A percentile compares a stretch with the other conserved stretches of the same genome.
Evolutionary conservation across 106 monocot species (phyloP).

Genomic region (Vanilla planifolia): DNA sequence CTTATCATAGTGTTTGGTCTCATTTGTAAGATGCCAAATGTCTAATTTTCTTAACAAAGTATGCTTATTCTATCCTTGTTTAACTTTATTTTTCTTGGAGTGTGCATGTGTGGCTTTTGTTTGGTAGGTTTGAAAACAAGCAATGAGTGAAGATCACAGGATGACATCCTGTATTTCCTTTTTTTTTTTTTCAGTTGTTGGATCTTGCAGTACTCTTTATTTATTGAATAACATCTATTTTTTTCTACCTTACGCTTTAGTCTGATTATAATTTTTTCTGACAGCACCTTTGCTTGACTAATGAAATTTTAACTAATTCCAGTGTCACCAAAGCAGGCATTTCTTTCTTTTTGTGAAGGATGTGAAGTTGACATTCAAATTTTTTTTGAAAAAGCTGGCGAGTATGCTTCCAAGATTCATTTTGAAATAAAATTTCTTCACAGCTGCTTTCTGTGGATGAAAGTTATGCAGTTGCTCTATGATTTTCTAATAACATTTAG

Average conservation of each 20-base stretch:
- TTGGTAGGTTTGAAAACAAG: too few species aligned
- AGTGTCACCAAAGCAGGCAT: slow-evolving; percentile 48
- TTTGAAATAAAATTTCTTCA: background rate
- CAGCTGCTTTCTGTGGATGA: background rate
- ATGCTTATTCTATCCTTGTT: too few species aligned
- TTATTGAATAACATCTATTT: background rate
- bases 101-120: too few species aligned
- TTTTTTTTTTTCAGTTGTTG: too few species aligned
- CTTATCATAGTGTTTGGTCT: too few species aligned
- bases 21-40: too few species aligned
- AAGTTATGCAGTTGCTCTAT: background rate
- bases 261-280: background rate
- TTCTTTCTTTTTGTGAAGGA: slow-evolving; percentile 94
- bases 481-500: background rate
- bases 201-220: too few species aligned
- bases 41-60: too few species aligned
- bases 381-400: slow-evolving; percentile 93
- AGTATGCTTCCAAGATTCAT: slow-evolving; percentile 42
- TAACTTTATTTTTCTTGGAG: too few species aligned
- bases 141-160: too few species aligned
- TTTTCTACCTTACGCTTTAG: background rate
- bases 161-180: too few species aligned
- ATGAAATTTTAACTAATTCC: background rate
- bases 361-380: slow-evolving; percentile 91
- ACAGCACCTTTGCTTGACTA: background rate